Base-by-base conservation (phyloP, 2,329 filamentous ascomycete species). In the Huntiella omanensis region DNA sequence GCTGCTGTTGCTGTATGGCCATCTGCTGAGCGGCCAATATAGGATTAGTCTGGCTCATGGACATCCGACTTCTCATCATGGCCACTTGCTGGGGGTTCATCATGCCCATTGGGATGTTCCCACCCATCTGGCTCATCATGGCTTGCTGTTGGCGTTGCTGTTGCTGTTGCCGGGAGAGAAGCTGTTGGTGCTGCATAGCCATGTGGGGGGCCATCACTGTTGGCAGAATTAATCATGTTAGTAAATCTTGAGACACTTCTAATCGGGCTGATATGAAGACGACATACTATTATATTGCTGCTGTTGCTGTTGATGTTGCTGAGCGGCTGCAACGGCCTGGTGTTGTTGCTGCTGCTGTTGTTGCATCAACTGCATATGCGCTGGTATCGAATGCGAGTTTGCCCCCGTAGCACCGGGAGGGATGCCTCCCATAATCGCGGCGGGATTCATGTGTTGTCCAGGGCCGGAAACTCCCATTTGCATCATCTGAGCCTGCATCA, bases 381-480 rank as follows among this genome's bases (percentile, higher is more conserved):
- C 77, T 15, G 43, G 35, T 55, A 86, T 63, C 13, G 77, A 77
- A 62, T 84, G 80, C 50, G 73, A 71, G 60, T 75, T 80, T 49
- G 73, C 73, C 46, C 67, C 71, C 52, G 64, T 66, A 46, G 68
- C 69, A 51, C 79, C 75, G 28, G 78, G 79, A 52, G 80, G 80
- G 75, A 87, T 83, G 49, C 73, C 77, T 52, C 66, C 73, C 80
- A 87, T 84, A 69, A 86, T 73, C 48, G 76, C 73, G 55, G 47
- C 40, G n/a, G 82, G 78, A 58, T 76, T 83, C 53, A 83, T 77
- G 58, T 83, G 80, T 51, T 72, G 74, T 53, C 75, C 77, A 15
- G 81, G 79, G 11, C 47, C 47, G 49, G 81, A 82, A 22, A 80
- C 80, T 51, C 73, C 77, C 65, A 83, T 81, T 54, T 82, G 79